A percentile compares a stretch with the other conserved stretches of the same genome.
phyloP scores from a whole-genome alignment of 768 basidiomycete species.

The Cystoderma amianthinum region DNA sequence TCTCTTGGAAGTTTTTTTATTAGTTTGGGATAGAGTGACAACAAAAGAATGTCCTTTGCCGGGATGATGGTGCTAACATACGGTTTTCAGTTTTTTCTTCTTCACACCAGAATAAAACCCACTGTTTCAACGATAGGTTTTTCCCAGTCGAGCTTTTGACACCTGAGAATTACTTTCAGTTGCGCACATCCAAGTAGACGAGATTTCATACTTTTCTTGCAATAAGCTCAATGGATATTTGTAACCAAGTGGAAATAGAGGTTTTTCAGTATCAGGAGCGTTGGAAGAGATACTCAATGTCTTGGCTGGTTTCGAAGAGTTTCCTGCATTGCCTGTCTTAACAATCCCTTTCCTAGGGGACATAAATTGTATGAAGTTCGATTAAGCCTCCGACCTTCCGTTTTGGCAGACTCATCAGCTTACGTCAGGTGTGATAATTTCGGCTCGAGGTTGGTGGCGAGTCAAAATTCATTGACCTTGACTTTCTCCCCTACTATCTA shows the following conservation, averaged over 20 bases:
- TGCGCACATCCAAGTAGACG: not conserved
- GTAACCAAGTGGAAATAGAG: conserved; percentile 77
- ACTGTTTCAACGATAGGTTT: conserved; percentile 77
- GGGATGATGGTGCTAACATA: conserved; percentile 33
- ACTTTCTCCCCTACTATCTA: conserved; percentile 15
- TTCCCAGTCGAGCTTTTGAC: conserved; percentile 88
- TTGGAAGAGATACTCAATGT: conserved; percentile 11
- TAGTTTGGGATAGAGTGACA: conserved; percentile 58
- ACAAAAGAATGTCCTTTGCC: conserved; percentile 53
- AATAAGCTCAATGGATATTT: conserved; percentile 80
- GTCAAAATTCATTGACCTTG: not conserved
- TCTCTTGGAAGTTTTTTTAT: conserved; percentile 63
- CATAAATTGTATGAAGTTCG: conserved; percentile 26
- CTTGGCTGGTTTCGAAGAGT: conserved; percentile 55
- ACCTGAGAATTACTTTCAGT: conserved; percentile 33
- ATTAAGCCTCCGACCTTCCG: no score
- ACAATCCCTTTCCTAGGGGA: conserved; percentile 72
- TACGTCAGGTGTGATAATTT: not conserved
- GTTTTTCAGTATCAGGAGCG: conserved; percentile 34
- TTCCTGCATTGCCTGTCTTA: conserved; percentile 87
- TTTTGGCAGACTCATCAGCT: not conserved
- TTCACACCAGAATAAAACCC: conserved; percentile 11
- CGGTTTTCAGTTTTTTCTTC: not conserved
- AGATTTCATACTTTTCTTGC: conserved; percentile 55
- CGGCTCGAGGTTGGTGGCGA: no score